phyloP scores from a whole-genome alignment of 768 basidiomycete species.

The Tricholoma flavovirens region DNA sequence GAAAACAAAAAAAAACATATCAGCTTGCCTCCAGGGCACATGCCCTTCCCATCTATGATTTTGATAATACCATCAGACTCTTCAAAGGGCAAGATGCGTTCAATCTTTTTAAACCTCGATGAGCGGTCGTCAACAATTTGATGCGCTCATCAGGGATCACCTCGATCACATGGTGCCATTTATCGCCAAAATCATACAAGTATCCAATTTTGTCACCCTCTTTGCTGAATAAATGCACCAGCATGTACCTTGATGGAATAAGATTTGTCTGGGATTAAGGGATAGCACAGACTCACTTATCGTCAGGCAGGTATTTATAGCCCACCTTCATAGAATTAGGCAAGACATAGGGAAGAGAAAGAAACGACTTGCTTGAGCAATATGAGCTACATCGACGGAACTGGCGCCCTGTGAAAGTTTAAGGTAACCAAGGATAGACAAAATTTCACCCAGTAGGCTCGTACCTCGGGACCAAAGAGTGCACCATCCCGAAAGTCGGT shows the following conservation, averaged over 20 bases:
- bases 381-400: neutral
- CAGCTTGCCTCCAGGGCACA: conserved; percentile 24
- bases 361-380: neutral
- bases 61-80: conserved; percentile 23
- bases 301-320: conserved; percentile 24
- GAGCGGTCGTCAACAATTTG: neutral
- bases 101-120: conserved; percentile 21
- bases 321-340: conserved; percentile 16
- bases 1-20: no score
- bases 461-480: conserved; percentile 26
- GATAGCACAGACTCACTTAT: conserved; percentile 26
- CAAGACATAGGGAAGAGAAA: neutral
- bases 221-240: neutral
- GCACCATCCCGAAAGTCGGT: conserved; percentile 28
- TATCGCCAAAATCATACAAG: conserved; percentile 27
- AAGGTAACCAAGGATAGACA: neutral
- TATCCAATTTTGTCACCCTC: neutral
- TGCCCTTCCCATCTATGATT: no score
- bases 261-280: conserved; percentile 22
- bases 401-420: neutral
- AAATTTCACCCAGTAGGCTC: conserved; percentile 14
- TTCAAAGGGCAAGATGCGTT: conserved; percentile 19
- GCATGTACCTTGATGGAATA: neutral
- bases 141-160: neutral
- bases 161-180: conserved; percentile 26